Evolutionary conservation across 169 alveolate species (phyloP), one percentile per base, ranked within the genome.

Genomic region (Plasmodium blacklocki): DNA sequence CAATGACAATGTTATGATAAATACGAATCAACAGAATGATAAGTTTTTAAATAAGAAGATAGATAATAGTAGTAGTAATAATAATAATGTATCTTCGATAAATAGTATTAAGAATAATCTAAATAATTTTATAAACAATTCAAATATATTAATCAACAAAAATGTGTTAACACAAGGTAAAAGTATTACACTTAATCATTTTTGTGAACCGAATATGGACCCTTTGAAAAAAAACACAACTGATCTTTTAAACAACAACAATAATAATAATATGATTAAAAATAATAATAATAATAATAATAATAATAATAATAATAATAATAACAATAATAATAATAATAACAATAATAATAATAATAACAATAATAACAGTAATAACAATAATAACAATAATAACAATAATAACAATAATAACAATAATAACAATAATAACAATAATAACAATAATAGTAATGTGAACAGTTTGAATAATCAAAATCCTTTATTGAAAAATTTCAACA

Each of bases 401-500:
- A 26, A 1, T 1, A 26, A 26, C 29, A 26, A 1, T 26, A 26
- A 1, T 26, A 26, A 1, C n/a, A n/a, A n/a, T n/a, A n/a, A n/a
- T 26, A 26, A 26, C 29, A 26, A 1, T 26, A 26, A 26, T 26
- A 26, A 1, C 29, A 26, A 26, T 1, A 26, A 1, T 26, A 26
- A 1, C 1, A 26, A 1, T 26, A 66, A 23, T 32, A 54, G 11
- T 21, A 23, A 45, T 5, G 62, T 59, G 8, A 66, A 47, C 15
- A 47, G 52, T 60, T 1, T 21, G 1, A 18, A 58, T 47, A 66
- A 62, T 47, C 85, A 56, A 49, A 58, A 85, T n/a, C 29, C 56
- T 2, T 45, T 86, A 14, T n/a, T 85, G 1, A 85, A 64, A 29
- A 70, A 11, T n/a, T 85, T 85, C 70, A 2, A 76, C 3, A 78